Percentiles rank a stretch among this genome's conserved stretches.
phyloP scores from a whole-genome alignment of 192 early-diverging fungal species.

The Funneliformis mosseae region DNA sequence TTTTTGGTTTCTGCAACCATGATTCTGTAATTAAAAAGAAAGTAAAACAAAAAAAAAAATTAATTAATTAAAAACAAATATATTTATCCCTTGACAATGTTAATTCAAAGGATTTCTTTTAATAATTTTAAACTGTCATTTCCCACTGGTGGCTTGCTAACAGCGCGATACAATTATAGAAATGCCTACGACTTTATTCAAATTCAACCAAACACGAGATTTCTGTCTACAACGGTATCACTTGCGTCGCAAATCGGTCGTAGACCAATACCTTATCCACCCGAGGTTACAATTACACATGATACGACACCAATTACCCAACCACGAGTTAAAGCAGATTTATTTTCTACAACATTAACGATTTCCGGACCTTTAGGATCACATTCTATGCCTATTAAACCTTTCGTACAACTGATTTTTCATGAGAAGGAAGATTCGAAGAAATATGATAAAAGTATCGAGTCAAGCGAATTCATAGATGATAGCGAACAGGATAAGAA shows the following conservation, averaged over 20 bases:
- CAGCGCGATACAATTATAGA: neutral
- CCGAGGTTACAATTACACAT: conserved; percentile 74
- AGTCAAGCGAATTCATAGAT: conserved; percentile 4
- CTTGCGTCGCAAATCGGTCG: conserved; percentile 81
- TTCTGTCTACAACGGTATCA: conserved; percentile 49
- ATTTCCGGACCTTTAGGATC: conserved; percentile 84
- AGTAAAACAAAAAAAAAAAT: too few relatives aligned
- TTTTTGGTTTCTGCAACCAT: too few relatives aligned
- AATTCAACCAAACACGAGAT: neutral
- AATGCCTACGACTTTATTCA: neutral
- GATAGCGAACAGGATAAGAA: conserved; percentile 44
- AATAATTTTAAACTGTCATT: neutral
- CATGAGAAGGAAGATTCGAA: conserved; percentile 31
- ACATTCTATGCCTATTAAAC: conserved; percentile 77
- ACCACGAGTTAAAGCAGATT: conserved; percentile 61
- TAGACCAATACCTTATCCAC: conserved; percentile 69
- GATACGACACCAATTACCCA: conserved; percentile 64
- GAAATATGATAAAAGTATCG: conserved; percentile 30
- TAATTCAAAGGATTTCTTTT: neutral
- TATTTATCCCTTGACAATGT: neutral
- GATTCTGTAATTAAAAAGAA: too few relatives aligned
- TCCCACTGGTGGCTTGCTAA: neutral
- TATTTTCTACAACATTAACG: conserved; percentile 64
- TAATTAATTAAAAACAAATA: too few relatives aligned
- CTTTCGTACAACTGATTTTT: conserved; percentile 67